Percentiles rank a stretch among this genome's conserved stretches.
These are phyloP conservation scores for Globisporangium orthogonon DNA, from an alignment of 352 stramenopile species.

Conservation along the genomic window DNA sequence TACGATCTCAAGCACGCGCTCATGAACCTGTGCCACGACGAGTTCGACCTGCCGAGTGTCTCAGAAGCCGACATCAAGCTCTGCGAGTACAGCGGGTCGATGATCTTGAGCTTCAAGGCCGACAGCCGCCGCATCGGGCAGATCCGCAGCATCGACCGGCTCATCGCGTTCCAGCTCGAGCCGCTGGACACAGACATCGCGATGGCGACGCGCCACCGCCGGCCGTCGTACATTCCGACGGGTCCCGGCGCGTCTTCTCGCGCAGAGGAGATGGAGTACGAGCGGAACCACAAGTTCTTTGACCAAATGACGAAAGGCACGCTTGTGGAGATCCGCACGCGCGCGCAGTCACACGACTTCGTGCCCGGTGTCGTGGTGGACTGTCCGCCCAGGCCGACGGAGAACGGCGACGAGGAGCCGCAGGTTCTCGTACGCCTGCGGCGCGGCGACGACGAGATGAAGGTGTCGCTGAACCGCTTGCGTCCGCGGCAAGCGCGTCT, in stretches of 20 bases:
- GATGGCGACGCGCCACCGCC: conserved; percentile 63
- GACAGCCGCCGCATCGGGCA: conserved; percentile 79
- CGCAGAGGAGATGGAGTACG: conserved; percentile 32
- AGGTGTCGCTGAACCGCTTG: conserved; percentile 58
- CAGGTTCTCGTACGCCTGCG: conserved; percentile 58
- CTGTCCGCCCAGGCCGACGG: conserved; percentile 15
- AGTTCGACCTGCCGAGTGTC: conserved; percentile 60
- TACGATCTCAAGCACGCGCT: conserved; percentile 85
- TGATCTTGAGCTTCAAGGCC: conserved; percentile 86
- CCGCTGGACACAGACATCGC: conserved; percentile 59
- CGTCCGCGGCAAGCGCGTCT: conserved; percentile 64
- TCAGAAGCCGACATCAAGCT: conserved; percentile 80
- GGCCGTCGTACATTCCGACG: conserved; percentile 61
- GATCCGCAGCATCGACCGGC: conserved; percentile 81
- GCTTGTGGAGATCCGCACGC: conserved; percentile 68
- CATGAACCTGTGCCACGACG: conserved; percentile 68
- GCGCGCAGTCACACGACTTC: conserved; percentile 66
- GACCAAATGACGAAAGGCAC: conserved; percentile 49
- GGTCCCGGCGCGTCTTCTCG: conserved; percentile 14
- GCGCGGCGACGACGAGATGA: conserved; percentile 65
- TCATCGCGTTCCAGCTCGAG: conserved; percentile 85
- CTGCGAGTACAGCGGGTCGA: conserved; percentile 80
- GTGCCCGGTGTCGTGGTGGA: conserved; percentile 62
- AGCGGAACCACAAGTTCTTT: conserved; percentile 36
- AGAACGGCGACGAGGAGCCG: conserved; percentile 36